phyloP scores from a whole-genome alignment of 306 rosid genomes.

The Rosa rugosa region DNA sequence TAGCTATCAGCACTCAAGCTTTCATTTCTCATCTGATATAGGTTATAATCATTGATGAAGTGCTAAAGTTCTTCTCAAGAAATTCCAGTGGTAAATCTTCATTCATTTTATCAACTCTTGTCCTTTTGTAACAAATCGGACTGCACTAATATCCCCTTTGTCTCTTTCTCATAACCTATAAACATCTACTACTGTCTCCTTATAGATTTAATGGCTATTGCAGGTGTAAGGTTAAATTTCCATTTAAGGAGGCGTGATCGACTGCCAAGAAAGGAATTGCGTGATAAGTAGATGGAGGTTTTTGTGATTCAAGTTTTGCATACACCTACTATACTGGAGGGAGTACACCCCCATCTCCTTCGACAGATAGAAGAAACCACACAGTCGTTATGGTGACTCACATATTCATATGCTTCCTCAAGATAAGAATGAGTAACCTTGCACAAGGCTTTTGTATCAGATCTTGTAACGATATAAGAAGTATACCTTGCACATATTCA shows the following conservation, averaged over 20 bases:
- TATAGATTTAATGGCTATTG: constrained; percentile 19
- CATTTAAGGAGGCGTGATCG: constrained; percentile 76
- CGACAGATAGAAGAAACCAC: neutral
- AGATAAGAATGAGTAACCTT: neutral
- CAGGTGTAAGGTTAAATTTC: constrained; percentile 65
- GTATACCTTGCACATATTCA: too few relatives aligned
- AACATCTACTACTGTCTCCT: neutral
- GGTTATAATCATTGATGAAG: constrained; percentile 91
- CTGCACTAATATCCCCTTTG: neutral
- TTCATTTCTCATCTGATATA: constrained; percentile 27
- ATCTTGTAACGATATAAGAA: neutral
- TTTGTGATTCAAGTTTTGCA: constrained; percentile 27
- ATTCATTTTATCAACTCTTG: neutral
- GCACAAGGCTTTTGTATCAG: neutral
- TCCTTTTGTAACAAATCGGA: neutral
- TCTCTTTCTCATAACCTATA: constrained; percentile 1
- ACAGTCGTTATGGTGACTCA: neutral
- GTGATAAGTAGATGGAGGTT: constrained; percentile 52
- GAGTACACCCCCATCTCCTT: neutral
- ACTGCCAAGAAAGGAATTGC: constrained; percentile 75
- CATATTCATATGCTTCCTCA: neutral
- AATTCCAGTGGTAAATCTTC: constrained; percentile 55
- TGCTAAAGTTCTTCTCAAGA: constrained; percentile 91
- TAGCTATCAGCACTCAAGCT: constrained; percentile 1
- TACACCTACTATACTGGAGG: constrained; percentile 4